These are phyloP conservation scores for Suillus variegatus DNA, from an alignment of 768 basidiomycete species.

Conservation along the genomic window DNA sequence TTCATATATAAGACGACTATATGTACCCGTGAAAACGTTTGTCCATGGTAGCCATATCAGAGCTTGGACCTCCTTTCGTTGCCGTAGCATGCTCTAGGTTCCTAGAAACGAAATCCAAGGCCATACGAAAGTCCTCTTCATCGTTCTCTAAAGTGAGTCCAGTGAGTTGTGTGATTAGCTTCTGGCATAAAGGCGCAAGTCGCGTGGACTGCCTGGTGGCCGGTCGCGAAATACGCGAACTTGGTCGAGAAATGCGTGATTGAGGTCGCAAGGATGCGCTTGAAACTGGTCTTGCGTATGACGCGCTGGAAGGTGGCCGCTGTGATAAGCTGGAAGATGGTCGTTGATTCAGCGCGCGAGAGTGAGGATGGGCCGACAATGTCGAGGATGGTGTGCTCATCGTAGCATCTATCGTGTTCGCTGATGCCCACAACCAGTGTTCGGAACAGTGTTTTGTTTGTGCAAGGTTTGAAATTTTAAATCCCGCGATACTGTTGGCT, in stretches of 20 bases:
- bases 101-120: slow-evolving; percentile 59
- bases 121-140: slow-evolving; percentile 46
- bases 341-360: slow-evolving; percentile 25
- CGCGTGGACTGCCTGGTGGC: slow-evolving; percentile 52
- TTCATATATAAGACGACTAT: neutral
- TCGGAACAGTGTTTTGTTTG: neutral
- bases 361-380: slow-evolving; percentile 20
- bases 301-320: slow-evolving; percentile 49
- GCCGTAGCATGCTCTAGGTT: slow-evolving; percentile 54
- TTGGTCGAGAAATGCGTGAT: slow-evolving; percentile 37
- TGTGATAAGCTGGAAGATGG: slow-evolving; percentile 41
- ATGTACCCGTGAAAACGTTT: slow-evolving; percentile 55
- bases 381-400: slow-evolving; percentile 25
- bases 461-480: neutral
- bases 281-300: slow-evolving; percentile 45
- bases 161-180: slow-evolving; percentile 55
- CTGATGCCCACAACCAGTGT: neutral
- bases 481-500: neutral
- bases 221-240: slow-evolving; percentile 51
- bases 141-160: slow-evolving; percentile 46
- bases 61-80: slow-evolving; percentile 55
- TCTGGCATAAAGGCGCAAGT: slow-evolving; percentile 54
- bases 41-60: slow-evolving; percentile 57
- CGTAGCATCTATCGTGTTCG: neutral
- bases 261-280: slow-evolving; percentile 40